phyloP scores from a whole-genome alignment of 2,329 filamentous ascomycete genomes.

The Hypoxylon sp. region DNA sequence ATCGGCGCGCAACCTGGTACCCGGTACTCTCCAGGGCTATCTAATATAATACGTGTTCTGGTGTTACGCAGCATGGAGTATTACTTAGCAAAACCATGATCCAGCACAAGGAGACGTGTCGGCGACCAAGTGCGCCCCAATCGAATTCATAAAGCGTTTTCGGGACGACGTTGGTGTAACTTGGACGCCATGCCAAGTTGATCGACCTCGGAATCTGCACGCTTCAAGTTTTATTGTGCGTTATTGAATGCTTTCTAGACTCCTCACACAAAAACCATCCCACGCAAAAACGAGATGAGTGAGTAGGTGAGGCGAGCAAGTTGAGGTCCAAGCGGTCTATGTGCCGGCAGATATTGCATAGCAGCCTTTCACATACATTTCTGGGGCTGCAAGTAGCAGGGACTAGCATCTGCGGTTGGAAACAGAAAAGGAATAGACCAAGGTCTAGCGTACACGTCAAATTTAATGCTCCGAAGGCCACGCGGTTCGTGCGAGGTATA shows the following conservation, averaged over 20 bases:
- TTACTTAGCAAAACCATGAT: neutral
- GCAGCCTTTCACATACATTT: conserved; percentile 19
- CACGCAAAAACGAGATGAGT: conserved; percentile 21
- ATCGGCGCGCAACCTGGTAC: neutral
- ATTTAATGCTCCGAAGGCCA: conserved; percentile 15
- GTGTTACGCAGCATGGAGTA: conserved; percentile 5
- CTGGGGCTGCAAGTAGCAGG: conserved; percentile 7
- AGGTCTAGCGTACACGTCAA: conserved; percentile 26
- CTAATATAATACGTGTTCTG: conserved; percentile 2
- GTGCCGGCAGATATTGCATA: conserved; percentile 29
- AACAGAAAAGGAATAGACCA: conserved; percentile 25
- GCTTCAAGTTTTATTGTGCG: neutral
- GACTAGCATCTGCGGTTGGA: conserved; percentile 8
- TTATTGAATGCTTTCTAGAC: conserved; percentile 17
- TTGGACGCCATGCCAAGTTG: conserved; percentile 14
- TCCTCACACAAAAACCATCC: conserved; percentile 2
- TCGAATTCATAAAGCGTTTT: conserved; percentile 6
- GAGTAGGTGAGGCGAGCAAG: conserved; percentile 25
- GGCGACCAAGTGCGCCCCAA: conserved; percentile 5
- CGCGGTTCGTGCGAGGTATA: conserved; percentile 18
- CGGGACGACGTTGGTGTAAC: no score
- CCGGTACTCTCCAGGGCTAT: no score
- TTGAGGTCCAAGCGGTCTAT: conserved; percentile 26
- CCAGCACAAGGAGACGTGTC: conserved; percentile 5
- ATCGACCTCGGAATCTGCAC: conserved; percentile 14